Conservation (phyloP, 2,329 filamentous ascomycete species). For the Paracorniculantispora psalliotae region DNA sequence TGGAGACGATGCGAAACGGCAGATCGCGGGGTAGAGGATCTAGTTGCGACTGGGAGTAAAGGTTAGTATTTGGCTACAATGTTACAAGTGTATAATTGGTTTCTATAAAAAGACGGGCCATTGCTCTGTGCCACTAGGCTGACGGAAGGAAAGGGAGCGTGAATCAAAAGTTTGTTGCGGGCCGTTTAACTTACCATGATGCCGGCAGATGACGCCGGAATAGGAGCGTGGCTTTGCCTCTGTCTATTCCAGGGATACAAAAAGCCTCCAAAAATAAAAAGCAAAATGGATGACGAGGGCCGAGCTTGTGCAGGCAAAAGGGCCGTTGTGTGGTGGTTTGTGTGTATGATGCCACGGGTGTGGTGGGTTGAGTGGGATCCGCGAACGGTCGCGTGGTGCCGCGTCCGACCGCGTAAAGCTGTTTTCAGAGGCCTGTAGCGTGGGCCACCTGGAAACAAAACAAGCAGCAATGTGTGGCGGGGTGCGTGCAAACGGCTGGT, state of each 20-base stretch:
- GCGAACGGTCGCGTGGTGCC: conserved; percentile 15
- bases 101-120: not conserved
- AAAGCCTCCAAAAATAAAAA: not conserved
- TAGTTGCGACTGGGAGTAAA: conserved; percentile 65
- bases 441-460: conserved; percentile 3
- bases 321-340: not conserved
- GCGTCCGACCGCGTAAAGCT: conserved; percentile 34
- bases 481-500: not conserved
- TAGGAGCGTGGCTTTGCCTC: not conserved
- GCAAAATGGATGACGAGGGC: not conserved
- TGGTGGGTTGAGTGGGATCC: not conserved
- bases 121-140: not conserved
- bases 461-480: not conserved
- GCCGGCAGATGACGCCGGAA: conserved; percentile 8
- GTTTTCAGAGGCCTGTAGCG: conserved; percentile 14
- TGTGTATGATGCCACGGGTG: not conserved
- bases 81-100: not conserved
- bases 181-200: conserved; percentile 40
- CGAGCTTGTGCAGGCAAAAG: not conserved
- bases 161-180: not conserved
- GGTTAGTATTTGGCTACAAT: conserved; percentile 36
- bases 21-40: conserved; percentile 80
- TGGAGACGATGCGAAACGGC: conserved; percentile 91
- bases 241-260: not conserved
- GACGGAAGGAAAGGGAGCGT: not conserved